Base-by-base conservation (phyloP, 768 basidiomycete genomes). In the Floccularia luteovirens region DNA sequence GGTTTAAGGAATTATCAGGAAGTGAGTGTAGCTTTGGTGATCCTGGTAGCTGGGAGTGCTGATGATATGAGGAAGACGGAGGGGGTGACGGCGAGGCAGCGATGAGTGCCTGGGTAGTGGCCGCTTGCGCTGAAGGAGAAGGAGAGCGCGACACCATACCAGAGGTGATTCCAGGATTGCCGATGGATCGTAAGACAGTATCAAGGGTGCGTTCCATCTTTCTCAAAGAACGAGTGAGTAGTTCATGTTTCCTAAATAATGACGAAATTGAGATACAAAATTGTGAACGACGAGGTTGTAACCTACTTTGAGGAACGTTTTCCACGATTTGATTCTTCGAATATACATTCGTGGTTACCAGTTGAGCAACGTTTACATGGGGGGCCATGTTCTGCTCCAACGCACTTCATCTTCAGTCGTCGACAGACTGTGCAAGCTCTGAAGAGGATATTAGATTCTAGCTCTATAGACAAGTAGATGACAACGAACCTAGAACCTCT, bases 281-380 rank as follows among this genome's bases (percentile, higher is more conserved):
- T 20, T 17, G 22, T 22, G 37, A 44, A 31, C 36, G 22, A 37
- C 17, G 39, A 31, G 30, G 39, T 43, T 35, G 16, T 38, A 16
- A 51, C 73, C 48, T 60, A 89, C 88, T 88, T 90, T 40, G 83
- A 75, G 16, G 85, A 78, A 8, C 89, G 79, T 58, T 93, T 94
- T 30, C 96, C 96, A 35, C 96, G 76, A 57, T 97, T 93, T 1
- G 87, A 90, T 58, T 97, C 94, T 63, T 98, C 92, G 47, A 99
- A 98, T 31, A 96, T 77, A 54, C 96, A 99, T 50, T 94, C 90
- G 52, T 93, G 86, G 48, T 77, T 77, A 14, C 86, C 82, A 0
- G 78, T 53, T 33, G 65, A 61, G 52, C 91, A 96, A 16, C 91
- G 82, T 53, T 91, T 93, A 66, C 91, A 96, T 0, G 91, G 89